Evolutionary conservation across 2,329 filamentous ascomycete genomes (phyloP).

Genomic region (Chalaropsis thielavioides): DNA sequence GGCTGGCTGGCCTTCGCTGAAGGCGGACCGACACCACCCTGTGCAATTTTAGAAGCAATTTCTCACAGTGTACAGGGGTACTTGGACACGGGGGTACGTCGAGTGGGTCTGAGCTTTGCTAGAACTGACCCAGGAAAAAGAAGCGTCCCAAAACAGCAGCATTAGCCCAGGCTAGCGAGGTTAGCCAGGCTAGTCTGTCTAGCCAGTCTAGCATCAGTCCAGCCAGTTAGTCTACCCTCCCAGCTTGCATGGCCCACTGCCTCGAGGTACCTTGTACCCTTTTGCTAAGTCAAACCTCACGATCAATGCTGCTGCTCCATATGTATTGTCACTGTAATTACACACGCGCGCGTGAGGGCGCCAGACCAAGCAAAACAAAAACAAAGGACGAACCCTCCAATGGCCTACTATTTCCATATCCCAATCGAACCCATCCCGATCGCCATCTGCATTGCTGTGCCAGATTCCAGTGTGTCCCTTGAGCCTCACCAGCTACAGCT

Average conservation of each 20-base stretch:
- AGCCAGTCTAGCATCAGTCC: no score
- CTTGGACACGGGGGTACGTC: not conserved
- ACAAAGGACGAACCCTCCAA: no score
- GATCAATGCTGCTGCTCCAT: no score
- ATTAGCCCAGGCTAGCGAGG: not conserved
- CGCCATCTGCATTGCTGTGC: not conserved
- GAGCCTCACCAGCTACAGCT: not conserved
- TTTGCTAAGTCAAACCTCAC: no score
- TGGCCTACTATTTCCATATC: not conserved
- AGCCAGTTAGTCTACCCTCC: no score
- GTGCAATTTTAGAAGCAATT: slow-evolving; percentile 11
- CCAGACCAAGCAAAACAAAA: no score
- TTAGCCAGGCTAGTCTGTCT: no score
- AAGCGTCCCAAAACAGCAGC: not conserved
- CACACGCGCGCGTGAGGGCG: not conserved
- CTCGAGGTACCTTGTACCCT: no score
- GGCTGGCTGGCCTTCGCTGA: slow-evolving; percentile 8
- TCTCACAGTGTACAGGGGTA: not conserved
- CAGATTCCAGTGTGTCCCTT: not conserved
- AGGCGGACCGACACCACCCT: slow-evolving; percentile 4
- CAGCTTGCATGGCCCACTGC: no score
- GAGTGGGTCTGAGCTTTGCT: not conserved
- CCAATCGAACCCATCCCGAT: not conserved
- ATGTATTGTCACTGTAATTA: not conserved
- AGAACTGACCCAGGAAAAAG: not conserved